These are phyloP conservation scores for Heliamphora pulchella DNA, from an alignment of 179 eudicot genomes.

Conservation along the genomic window DNA sequence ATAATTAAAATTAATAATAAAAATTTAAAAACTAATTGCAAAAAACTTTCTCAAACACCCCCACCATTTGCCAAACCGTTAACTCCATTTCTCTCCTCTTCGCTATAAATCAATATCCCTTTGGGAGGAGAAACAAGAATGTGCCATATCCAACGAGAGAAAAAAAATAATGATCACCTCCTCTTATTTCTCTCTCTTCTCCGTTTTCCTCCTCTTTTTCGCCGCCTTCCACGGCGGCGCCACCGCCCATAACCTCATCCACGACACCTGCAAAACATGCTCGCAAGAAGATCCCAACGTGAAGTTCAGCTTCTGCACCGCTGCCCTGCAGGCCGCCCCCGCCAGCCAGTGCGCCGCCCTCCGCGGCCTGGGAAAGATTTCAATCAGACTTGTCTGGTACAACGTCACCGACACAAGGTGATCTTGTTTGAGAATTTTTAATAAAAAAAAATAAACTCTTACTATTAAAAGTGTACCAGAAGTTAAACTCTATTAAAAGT, in stretches of 20 bases:
- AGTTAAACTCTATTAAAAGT: too few species aligned
- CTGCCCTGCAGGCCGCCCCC: conserved; percentile 48
- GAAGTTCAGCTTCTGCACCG: conserved; percentile 38
- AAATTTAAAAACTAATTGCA: too few species aligned
- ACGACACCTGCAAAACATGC: conserved; percentile 25
- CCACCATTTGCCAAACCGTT: too few species aligned
- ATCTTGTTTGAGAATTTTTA: neutral
- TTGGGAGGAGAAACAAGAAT: neutral
- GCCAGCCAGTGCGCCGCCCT: conserved; percentile 39
- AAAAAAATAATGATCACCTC: neutral
- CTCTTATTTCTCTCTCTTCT: conserved; percentile 4
- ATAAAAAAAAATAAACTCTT: too few species aligned
- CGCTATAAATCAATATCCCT: neutral
- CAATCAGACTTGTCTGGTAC: conserved; percentile 32
- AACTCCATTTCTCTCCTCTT: neutral
- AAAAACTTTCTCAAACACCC: too few species aligned
- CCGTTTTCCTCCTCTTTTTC: neutral
- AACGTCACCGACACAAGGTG: conserved; percentile 32
- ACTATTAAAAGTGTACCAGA: too few species aligned
- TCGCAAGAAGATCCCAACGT: conserved; percentile 38
- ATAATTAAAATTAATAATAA: too few species aligned
- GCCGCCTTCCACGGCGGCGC: neutral
- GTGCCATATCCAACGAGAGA: neutral
- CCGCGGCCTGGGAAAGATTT: conserved; percentile 35
- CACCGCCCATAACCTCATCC: conserved; percentile 23